phyloP scores from a whole-genome alignment of 441 rosid genomes.

The Populus hybrid region DNA sequence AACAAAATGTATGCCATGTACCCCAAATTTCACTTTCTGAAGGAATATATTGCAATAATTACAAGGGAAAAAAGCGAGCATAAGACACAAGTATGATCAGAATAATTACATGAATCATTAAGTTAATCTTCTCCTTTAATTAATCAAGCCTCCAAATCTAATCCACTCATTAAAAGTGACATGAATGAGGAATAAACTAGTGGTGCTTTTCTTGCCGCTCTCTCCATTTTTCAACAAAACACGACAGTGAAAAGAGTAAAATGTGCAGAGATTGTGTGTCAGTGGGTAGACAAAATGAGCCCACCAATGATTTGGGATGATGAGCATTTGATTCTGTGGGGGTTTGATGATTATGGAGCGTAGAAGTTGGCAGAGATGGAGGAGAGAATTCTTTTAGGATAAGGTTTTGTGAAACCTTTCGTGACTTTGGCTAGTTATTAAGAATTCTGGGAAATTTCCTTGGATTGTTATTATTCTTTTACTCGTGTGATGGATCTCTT shows the following conservation, averaged over 20 bases:
- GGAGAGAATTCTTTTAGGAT: slow-evolving; percentile 11
- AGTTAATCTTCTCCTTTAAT: slow-evolving; percentile 5
- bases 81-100: neutral
- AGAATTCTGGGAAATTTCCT: no score
- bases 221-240: neutral
- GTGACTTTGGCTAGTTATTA: no score
- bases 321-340: slow-evolving; percentile 57
- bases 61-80: slow-evolving; percentile 19
- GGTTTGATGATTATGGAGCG: slow-evolving; percentile 47
- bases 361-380: slow-evolving; percentile 43
- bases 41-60: slow-evolving; percentile 44
- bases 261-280: neutral
- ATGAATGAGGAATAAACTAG: slow-evolving; percentile 5
- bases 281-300: slow-evolving; percentile 22
- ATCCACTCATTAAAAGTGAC: neutral
- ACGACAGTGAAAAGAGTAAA: slow-evolving; percentile 20
- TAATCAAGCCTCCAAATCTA: slow-evolving; percentile 24
- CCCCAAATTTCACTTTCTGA: slow-evolving; percentile 32
- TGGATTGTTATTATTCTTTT: no score
- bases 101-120: neutral
- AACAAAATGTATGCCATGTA: slow-evolving; percentile 4
- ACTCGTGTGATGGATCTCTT: neutral
- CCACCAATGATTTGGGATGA: slow-evolving; percentile 62
- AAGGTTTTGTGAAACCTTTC: neutral
- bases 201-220: slow-evolving; percentile 33